These are phyloP conservation scores for Flaveria brownii DNA, from an alignment of 129 eudicot species.

Conservation along the genomic window DNA sequence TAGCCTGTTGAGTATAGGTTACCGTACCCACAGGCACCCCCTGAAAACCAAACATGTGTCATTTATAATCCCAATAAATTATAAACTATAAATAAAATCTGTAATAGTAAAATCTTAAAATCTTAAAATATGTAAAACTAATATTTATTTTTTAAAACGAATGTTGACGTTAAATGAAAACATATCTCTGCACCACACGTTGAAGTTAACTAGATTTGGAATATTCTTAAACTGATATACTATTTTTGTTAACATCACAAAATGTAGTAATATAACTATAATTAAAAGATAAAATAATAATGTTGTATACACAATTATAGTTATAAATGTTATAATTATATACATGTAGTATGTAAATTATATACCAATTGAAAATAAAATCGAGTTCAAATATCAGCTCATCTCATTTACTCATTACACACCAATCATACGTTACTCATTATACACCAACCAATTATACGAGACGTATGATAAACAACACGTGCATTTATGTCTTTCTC, in stretches of 20 bases:
- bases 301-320: no score
- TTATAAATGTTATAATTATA: no score
- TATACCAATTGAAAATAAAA: no score
- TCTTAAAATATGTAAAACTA: not conserved
- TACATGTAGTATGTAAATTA: not conserved
- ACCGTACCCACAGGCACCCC: slow-evolving; percentile 94
- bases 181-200: no score
- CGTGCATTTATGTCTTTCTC: not conserved
- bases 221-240: no score
- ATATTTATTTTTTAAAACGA: no score
- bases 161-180: no score
- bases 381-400: not conserved
- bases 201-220: no score
- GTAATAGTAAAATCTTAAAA: no score
- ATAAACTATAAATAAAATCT: not conserved
- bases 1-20: slow-evolving; percentile 68
- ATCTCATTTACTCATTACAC: not conserved
- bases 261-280: not conserved
- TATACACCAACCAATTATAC: not conserved
- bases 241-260: no score
- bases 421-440: not conserved
- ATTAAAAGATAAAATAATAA: no score
- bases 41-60: slow-evolving; percentile 28
- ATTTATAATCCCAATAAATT: not conserved
- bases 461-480: not conserved